These are phyloP conservation scores for Eucalyptus pauciflora DNA, from an alignment of 345 rosid genomes.

Conservation along the genomic window DNA sequence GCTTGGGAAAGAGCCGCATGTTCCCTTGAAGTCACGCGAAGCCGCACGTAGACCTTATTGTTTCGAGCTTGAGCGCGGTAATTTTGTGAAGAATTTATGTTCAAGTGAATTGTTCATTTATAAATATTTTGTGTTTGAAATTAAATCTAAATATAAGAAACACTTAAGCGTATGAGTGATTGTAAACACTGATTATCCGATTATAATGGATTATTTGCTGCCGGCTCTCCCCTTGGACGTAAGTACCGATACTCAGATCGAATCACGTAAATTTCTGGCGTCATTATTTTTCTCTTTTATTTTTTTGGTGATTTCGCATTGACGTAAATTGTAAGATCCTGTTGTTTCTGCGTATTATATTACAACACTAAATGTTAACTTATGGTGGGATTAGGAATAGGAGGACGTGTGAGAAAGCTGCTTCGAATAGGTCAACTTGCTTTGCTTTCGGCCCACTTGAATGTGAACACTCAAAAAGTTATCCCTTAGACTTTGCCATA, in stretches of 20 bases:
- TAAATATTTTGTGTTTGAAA: fast-evolving
- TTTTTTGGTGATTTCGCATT: fast-evolving
- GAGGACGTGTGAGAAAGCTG: not conserved
- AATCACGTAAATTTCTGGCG: fast-evolving
- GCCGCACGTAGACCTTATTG: too few species aligned
- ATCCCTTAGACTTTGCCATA: not conserved
- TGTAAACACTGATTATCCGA: too few species aligned
- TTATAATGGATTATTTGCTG: fast-evolving
- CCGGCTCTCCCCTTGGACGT: fast-evolving
- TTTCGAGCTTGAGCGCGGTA: fast-evolving
- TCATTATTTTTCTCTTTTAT: too few species aligned
- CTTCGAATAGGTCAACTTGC: not conserved
- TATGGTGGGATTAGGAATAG: not conserved
- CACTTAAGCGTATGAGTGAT: fast-evolving
- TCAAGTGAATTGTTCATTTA: too few species aligned
- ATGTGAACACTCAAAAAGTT: not conserved
- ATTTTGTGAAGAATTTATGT: too few species aligned
- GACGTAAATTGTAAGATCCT: too few species aligned
- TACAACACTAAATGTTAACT: not conserved
- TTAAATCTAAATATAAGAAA: too few species aligned
- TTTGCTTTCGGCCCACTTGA: not conserved
- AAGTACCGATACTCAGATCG: fast-evolving
- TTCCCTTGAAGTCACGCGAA: too few species aligned
- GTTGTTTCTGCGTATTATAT: too few species aligned
- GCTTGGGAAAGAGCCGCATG: too few species aligned